Evolutionary conservation across 257 asterid genomes (phyloP), one percentile per base, ranked within the genome.

Genomic region (Ligustrum vulgare): DNA sequence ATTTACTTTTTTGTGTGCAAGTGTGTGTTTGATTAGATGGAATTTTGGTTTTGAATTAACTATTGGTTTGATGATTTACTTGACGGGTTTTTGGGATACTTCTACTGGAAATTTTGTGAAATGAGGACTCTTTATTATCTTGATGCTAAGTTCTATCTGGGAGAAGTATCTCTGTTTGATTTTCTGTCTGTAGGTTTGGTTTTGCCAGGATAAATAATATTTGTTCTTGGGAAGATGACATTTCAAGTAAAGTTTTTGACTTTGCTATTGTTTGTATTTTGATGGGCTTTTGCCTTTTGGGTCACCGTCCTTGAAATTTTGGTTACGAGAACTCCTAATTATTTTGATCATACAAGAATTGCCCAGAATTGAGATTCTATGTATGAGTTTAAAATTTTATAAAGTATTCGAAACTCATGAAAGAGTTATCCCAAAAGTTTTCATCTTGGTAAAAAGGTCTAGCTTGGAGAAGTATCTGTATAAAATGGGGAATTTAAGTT

Each of bases 381-480:
- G 2, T 41, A 41, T 41, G 47, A 45, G 12, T 3, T 45, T 45
- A 13, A 0, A 45, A 4, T 45, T 51, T 2, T 60, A 31, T 60
- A 31, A 74, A 63, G 72, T 68, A 47, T 63, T 72, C 76, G 78
- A 72, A 68, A 67, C 54, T 63, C 72, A 62, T 75, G 45, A 71
- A 78, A 72, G 56, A 56, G 72, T 77, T 72, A 34, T 28, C 13
- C 16, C 16, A 9, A 75, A 66, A 71, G 76, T 82, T 68, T n/a
- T 62, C 70, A 31, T 41, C 47, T 41, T 10, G 47, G 47, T 41
- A 15, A 13, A 9, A 11, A 41, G 47, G 10, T 41, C 16, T 41
- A 10, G 10, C 47, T 41, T 41, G 47, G 16, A 41, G 47, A 41
- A 0, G 15, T 10, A 10, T 9, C 47, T 2, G 47, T 39, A 39